These are phyloP conservation scores for Amanita molliuscula DNA, from an alignment of 768 basidiomycete genomes.

Conservation along the genomic window DNA sequence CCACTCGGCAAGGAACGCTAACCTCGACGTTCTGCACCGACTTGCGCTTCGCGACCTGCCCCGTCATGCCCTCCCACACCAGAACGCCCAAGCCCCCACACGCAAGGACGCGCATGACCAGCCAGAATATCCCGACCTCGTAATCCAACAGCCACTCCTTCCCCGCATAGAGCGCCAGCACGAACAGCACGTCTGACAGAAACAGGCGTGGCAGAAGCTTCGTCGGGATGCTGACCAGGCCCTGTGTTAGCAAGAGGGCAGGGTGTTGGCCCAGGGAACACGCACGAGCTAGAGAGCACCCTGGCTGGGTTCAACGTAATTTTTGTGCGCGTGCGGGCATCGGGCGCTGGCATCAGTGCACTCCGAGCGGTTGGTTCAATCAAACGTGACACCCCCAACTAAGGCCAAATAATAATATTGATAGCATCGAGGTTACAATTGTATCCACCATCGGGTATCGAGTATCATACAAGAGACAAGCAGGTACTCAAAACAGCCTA, in stretches of 20 bases:
- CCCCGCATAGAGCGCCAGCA: slow-evolving; percentile 47
- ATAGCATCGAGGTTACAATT: slow-evolving; percentile 10
- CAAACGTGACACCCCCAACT: slow-evolving; percentile 11
- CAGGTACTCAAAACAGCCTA: not conserved
- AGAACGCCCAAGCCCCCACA: slow-evolving; percentile 60
- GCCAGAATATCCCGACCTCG: slow-evolving; percentile 69
- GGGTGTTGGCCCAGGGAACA: slow-evolving; percentile 1
- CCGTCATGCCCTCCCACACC: slow-evolving; percentile 47
- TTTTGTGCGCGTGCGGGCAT: slow-evolving; percentile 57
- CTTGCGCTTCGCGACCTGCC: slow-evolving; percentile 41
- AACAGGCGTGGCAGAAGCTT: slow-evolving; percentile 45
- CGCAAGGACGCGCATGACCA: slow-evolving; percentile 62
- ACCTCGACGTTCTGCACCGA: slow-evolving; percentile 44
- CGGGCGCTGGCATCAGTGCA: slow-evolving; percentile 59
- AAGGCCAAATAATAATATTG: slow-evolving; percentile 23
- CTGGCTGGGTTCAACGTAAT: slow-evolving; percentile 49
- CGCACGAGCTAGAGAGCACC: slow-evolving; percentile 46
- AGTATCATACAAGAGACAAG: not conserved
- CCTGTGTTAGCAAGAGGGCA: not conserved
- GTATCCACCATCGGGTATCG: not conserved
- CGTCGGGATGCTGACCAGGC: slow-evolving; percentile 34
- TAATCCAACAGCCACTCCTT: slow-evolving; percentile 59
- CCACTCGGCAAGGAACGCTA: too few relatives aligned
- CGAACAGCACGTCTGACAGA: slow-evolving; percentile 53
- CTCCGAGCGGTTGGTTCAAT: slow-evolving; percentile 9